Percentiles rank a stretch among this genome's conserved stretches.
Evolutionary conservation across 73 alveolate species (phyloP).

Genomic region (Diophrys appendiculata): DNA sequence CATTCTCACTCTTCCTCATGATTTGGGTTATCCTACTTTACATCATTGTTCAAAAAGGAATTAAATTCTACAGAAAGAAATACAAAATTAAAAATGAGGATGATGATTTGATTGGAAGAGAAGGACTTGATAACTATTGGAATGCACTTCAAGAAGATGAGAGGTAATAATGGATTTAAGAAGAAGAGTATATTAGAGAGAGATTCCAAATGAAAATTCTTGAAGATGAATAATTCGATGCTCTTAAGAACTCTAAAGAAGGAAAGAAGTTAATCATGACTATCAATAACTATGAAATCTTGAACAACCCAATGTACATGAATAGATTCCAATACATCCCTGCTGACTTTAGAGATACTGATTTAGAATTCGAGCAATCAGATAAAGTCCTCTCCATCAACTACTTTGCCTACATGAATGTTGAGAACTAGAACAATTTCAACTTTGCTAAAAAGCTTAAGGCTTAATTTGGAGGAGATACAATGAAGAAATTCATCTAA

Average conservation of each 20-base stretch:
- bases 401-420: too few relatives aligned
- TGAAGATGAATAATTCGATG: neutral
- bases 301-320: constrained; percentile 25
- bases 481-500: too few relatives aligned
- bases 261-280: neutral
- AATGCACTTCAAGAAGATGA: neutral
- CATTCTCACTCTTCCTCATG: constrained; percentile 22
- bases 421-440: too few relatives aligned
- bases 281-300: constrained; percentile 22
- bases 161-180: neutral
- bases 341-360: constrained; percentile 36
- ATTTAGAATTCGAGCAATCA: constrained; percentile 18
- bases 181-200: neutral
- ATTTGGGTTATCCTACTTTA: neutral
- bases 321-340: constrained; percentile 24
- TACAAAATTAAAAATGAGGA: constrained; percentile 1
- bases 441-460: too few relatives aligned
- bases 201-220: constrained; percentile 19
- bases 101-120: neutral
- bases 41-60: neutral
- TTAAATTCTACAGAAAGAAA: neutral
- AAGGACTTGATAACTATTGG: neutral
- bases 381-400: too few relatives aligned
- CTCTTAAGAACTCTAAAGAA: neutral
- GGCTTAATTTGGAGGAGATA: too few relatives aligned